Conservation (phyloP, 2,329 filamentous ascomycete genomes). For the Aaosphaeria pasadenensis region DNA sequence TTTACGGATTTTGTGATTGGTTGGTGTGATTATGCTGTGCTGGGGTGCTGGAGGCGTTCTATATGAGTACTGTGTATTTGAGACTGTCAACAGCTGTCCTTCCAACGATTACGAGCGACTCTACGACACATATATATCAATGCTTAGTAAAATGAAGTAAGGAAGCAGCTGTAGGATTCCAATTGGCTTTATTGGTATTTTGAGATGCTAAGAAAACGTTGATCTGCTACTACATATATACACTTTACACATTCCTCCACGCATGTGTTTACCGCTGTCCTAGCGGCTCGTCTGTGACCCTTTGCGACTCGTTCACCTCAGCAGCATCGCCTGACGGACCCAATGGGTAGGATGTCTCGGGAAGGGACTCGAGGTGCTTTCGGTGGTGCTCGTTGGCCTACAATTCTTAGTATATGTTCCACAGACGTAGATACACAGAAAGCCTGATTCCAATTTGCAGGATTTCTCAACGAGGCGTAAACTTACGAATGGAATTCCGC, state of each 20-base stretch:
- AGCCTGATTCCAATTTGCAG: no score
- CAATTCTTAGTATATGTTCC: not conserved
- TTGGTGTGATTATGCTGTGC: no score
- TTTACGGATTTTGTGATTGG: no score
- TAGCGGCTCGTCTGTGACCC: conserved; percentile 56
- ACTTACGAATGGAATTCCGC: conserved; percentile 87
- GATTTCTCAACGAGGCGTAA: not conserved
- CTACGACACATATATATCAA: no score
- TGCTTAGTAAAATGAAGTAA: no score
- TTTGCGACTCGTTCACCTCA: conserved; percentile 57
- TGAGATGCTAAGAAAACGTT: not conserved
- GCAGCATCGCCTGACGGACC: conserved; percentile 57
- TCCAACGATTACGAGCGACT: no score
- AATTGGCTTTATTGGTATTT: not conserved
- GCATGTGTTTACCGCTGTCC: conserved; percentile 54
- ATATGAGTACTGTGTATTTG: no score
- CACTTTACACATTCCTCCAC: conserved; percentile 6
- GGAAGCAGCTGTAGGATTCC: not conserved
- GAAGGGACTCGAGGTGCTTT: conserved; percentile 77
- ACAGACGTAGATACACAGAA: no score
- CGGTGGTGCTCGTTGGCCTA: conserved; percentile 90
- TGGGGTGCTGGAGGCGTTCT: no score
- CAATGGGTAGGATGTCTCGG: conserved; percentile 78
- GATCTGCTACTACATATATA: conserved; percentile 22
- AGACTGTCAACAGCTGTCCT: no score